A percentile compares a stretch with the other conserved stretches of the same genome.
phyloP scores from a whole-genome alignment of 2,329 filamentous ascomycete species.

The Rhytidhysteron rufulum region DNA sequence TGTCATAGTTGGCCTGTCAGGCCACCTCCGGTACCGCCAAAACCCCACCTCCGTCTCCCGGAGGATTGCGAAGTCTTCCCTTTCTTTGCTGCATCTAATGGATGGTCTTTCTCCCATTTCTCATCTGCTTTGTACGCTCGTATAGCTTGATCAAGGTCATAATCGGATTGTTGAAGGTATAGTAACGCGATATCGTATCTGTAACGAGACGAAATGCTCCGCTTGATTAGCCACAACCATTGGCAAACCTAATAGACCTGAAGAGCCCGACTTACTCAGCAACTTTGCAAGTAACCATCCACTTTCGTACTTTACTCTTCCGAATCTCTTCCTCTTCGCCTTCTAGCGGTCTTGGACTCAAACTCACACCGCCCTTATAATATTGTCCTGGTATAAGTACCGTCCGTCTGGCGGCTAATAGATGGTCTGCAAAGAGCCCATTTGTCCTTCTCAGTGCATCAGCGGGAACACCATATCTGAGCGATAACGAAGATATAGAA shows the following conservation, averaged over 20 bases:
- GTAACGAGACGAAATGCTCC: conserved; percentile 31
- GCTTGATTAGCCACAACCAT: conserved; percentile 26
- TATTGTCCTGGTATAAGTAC: conserved; percentile 67
- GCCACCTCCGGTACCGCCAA: conserved; percentile 26
- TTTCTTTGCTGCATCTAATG: conserved; percentile 48
- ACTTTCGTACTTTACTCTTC: conserved; percentile 68
- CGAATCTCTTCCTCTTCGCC: conserved; percentile 69
- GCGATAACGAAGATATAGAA: conserved; percentile 62
- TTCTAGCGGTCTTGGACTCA: conserved; percentile 68
- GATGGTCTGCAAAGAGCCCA: conserved; percentile 66
- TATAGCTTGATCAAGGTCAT: conserved; percentile 63
- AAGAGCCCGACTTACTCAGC: conserved; percentile 57
- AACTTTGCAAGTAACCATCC: conserved; percentile 77
- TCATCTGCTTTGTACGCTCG: conserved; percentile 67
- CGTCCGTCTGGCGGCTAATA: conserved; percentile 65
- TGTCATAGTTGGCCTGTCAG: conserved; percentile 34
- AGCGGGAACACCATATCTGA: conserved; percentile 67
- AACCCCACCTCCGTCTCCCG: conserved; percentile 31
- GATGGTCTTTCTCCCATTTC: conserved; percentile 69
- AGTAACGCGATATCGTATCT: conserved; percentile 68
- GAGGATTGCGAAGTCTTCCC: conserved; percentile 26
- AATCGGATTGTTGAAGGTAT: conserved; percentile 68
- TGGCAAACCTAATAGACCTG: background rate
- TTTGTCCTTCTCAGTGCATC: conserved; percentile 62
- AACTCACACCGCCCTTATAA: conserved; percentile 63